These are phyloP conservation scores for Zelonia costaricensis DNA, from an alignment of 208 protist genomes.

Conservation along the genomic window DNA sequence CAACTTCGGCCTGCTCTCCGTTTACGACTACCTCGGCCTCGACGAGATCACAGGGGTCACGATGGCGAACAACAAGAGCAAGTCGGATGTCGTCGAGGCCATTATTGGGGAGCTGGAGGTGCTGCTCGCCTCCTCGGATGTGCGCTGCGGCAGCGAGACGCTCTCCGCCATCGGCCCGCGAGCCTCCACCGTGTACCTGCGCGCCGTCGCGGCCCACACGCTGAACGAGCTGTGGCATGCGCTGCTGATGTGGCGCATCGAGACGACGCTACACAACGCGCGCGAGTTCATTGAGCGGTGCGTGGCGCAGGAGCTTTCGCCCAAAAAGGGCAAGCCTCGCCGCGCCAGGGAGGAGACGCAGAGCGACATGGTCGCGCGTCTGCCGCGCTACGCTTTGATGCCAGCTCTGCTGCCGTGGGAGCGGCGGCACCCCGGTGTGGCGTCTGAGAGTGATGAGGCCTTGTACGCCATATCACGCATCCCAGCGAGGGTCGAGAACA, in stretches of 20 bases:
- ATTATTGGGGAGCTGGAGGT: slow-evolving; percentile 84
- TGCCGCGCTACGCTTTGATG: slow-evolving; percentile 34
- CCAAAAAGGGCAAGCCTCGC: not conserved
- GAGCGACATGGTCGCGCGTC: slow-evolving; percentile 18
- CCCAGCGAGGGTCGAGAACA: too few relatives aligned
- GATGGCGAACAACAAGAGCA: slow-evolving; percentile 77
- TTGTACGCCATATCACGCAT: too few relatives aligned
- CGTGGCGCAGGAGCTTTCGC: slow-evolving; percentile 5
- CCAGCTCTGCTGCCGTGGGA: slow-evolving; percentile 36
- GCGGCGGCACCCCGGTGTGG: not conserved
- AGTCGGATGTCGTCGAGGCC: slow-evolving; percentile 83
- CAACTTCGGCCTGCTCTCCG: slow-evolving; percentile 72
- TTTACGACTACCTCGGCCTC: slow-evolving; percentile 82
- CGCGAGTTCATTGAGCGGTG: slow-evolving; percentile 14
- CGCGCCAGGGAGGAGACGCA: not conserved
- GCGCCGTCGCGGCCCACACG: slow-evolving; percentile 62
- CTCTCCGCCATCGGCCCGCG: slow-evolving; percentile 27
- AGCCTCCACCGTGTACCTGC: slow-evolving; percentile 38
- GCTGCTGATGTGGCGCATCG: slow-evolving; percentile 77
- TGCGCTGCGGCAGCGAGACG: slow-evolving; percentile 19
- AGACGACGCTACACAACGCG: slow-evolving; percentile 45
- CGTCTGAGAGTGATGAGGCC: too few relatives aligned
- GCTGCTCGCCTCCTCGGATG: slow-evolving; percentile 68
- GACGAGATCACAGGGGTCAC: slow-evolving; percentile 51
- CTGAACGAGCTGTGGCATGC: slow-evolving; percentile 80